A percentile compares a stretch with the other conserved stretches of the same genome.
Evolutionary conservation across 2,329 filamentous ascomycete genomes (phyloP).

Genomic region (Fusarium subtropicale): DNA sequence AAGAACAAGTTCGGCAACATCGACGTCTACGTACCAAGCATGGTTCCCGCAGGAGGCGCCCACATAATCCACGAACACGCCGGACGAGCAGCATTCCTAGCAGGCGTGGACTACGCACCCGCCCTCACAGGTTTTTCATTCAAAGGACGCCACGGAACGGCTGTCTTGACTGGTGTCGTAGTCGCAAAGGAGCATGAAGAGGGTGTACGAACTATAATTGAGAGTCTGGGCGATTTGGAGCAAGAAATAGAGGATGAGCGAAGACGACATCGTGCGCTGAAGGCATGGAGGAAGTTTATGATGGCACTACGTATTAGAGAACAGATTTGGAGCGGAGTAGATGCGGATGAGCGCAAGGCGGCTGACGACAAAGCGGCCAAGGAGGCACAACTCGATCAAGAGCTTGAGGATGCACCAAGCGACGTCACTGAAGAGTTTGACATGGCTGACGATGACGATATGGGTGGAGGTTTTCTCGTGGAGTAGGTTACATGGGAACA

Average conservation of each 20-base stretch:
- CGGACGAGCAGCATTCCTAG: slow-evolving; percentile 75
- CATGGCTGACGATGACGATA: slow-evolving; percentile 57
- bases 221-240: slow-evolving; percentile 74
- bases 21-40: slow-evolving; percentile 90
- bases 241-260: slow-evolving; percentile 74
- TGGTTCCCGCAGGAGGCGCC: slow-evolving; percentile 85
- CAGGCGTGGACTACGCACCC: slow-evolving; percentile 87
- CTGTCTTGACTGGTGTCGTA: slow-evolving; percentile 81
- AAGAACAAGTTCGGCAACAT: slow-evolving; percentile 96
- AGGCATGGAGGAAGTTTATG: slow-evolving; percentile 75
- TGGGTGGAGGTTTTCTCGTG: slow-evolving; percentile 60
- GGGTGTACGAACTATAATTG: slow-evolving; percentile 76
- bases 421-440: slow-evolving; percentile 59
- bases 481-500: slow-evolving; percentile 45
- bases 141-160: slow-evolving; percentile 85
- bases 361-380: slow-evolving; percentile 53
- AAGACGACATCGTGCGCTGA: slow-evolving; percentile 77
- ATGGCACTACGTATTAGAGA: slow-evolving; percentile 81
- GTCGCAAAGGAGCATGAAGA: slow-evolving; percentile 78
- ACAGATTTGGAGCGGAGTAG: slow-evolving; percentile 72
- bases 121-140: slow-evolving; percentile 93
- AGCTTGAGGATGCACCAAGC: slow-evolving; percentile 52
- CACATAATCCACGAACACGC: slow-evolving; percentile 74
- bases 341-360: slow-evolving; percentile 59
- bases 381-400: slow-evolving; percentile 53